Conservation (phyloP, 345 rosid genomes). For the Toxicodendron radicans region DNA sequence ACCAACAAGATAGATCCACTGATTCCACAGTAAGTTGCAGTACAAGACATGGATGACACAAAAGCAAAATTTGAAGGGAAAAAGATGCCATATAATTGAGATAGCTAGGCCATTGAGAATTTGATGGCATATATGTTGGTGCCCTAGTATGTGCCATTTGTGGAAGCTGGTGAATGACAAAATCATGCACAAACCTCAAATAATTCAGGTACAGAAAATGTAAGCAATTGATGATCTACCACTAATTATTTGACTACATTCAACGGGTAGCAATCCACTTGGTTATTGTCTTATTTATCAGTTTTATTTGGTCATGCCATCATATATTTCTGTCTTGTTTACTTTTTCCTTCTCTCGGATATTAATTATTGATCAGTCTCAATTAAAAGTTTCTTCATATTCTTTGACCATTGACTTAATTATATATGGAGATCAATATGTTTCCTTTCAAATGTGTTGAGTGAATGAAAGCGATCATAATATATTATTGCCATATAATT, state of each 20-base stretch:
- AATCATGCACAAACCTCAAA: slow-evolving; percentile 13
- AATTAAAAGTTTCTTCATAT: no score
- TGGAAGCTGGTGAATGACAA: slow-evolving; percentile 10
- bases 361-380: not conserved
- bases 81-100: slow-evolving; percentile 9
- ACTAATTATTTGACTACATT: not conserved
- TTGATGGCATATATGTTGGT: slow-evolving; percentile 19
- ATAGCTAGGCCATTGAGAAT: not conserved
- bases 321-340: not conserved
- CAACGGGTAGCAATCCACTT: not conserved
- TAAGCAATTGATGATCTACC: slow-evolving; percentile 16
- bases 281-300: not conserved
- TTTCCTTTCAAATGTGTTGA: no score
- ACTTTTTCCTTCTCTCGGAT: not conserved
- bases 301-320: not conserved
- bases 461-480: no score
- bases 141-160: slow-evolving; percentile 20
- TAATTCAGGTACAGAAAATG: slow-evolving; percentile 15
- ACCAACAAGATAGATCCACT: slow-evolving; percentile 2
- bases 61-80: slow-evolving; percentile 19
- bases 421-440: no score
- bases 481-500: not conserved
- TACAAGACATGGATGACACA: slow-evolving; percentile 22
- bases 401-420: no score
- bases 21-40: slow-evolving; percentile 25